Percentiles rank a stretch among this genome's conserved stretches.
Evolutionary conservation across 2,329 filamentous ascomycete species (phyloP).

Genomic region (Ophiostoma pallidulum): DNA sequence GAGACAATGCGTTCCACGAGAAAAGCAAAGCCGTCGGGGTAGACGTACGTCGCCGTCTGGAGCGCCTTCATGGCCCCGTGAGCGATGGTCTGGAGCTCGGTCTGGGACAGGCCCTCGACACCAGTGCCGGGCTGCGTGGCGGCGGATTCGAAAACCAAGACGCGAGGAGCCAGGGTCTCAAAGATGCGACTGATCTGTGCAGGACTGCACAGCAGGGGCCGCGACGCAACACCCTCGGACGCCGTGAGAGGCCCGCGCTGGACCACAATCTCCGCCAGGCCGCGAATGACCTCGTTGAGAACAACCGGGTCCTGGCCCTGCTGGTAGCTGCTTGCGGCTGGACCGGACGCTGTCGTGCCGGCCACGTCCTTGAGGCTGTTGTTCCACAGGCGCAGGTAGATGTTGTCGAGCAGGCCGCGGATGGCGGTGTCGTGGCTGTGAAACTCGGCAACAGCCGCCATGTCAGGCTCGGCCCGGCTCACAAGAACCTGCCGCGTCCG

Average conservation of each 20-base stretch:
- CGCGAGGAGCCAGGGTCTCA: constrained; percentile 10
- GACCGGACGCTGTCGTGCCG: neutral
- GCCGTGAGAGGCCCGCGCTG: constrained; percentile 27
- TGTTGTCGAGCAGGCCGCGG: constrained; percentile 33
- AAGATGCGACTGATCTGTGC: constrained; percentile 21
- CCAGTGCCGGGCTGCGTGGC: neutral
- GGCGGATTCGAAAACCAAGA: neutral
- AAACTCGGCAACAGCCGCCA: constrained; percentile 25
- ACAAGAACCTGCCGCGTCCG: constrained; percentile 35
- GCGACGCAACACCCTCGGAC: neutral
- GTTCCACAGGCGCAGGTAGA: constrained; percentile 32
- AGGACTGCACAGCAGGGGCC: constrained; percentile 26
- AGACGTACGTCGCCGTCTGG: constrained; percentile 9
- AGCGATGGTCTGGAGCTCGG: constrained; percentile 6
- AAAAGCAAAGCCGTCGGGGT: constrained; percentile 10
- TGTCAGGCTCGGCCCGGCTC: constrained; percentile 17
- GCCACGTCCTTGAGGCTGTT: constrained; percentile 16
- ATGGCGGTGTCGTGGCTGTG: constrained; percentile 31
- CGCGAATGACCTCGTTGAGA: constrained; percentile 33
- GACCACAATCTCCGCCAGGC: constrained; percentile 35
- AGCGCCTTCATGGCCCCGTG: constrained; percentile 16
- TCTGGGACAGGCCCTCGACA: constrained; percentile 1
- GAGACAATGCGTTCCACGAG: constrained; percentile 6
- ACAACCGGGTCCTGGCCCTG: constrained; percentile 27
- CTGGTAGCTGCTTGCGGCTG: neutral